phyloP scores from a whole-genome alignment of 2,329 filamentous ascomycete species.

The Diaporthe humulicola region DNA sequence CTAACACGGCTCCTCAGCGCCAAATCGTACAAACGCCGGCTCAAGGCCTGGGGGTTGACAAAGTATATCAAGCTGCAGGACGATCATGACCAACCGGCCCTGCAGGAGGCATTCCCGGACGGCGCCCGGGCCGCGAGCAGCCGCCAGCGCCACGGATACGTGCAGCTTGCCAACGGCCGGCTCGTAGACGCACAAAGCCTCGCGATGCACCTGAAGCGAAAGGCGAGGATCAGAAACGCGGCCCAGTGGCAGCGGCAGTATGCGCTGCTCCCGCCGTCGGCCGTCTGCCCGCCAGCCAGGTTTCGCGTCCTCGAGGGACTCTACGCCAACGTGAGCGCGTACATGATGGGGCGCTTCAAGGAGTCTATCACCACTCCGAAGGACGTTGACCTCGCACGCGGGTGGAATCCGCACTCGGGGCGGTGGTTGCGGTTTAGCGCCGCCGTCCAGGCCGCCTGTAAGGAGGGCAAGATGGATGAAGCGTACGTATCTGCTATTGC shows the following conservation, averaged over 20 bases:
- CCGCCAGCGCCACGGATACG: background rate
- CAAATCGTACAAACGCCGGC: slow-evolving; percentile 3
- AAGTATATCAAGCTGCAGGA: slow-evolving; percentile 1
- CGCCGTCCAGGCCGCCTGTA: background rate
- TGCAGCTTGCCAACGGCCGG: background rate
- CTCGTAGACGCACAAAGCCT: background rate
- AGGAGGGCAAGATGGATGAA: background rate
- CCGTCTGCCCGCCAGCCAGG: background rate
- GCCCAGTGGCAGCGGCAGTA: background rate
- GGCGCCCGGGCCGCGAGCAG: background rate
- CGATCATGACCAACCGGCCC: background rate
- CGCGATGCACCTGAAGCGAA: slow-evolving; percentile 7
- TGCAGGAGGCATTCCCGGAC: background rate
- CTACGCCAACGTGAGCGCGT: background rate
- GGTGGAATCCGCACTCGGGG: background rate
- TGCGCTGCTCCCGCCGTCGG: background rate
- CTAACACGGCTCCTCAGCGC: background rate
- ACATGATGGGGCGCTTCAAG: background rate
- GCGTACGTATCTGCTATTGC: background rate
- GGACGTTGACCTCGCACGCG: background rate
- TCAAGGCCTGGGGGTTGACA: background rate
- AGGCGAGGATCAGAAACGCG: background rate
- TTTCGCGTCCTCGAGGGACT: slow-evolving; percentile 1
- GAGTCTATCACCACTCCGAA: background rate
- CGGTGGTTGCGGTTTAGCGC: slow-evolving; percentile 2